Evolutionary conservation across 1,284 basidiomycete genomes (phyloP).

Genomic region (Schizophyllum amplum): DNA sequence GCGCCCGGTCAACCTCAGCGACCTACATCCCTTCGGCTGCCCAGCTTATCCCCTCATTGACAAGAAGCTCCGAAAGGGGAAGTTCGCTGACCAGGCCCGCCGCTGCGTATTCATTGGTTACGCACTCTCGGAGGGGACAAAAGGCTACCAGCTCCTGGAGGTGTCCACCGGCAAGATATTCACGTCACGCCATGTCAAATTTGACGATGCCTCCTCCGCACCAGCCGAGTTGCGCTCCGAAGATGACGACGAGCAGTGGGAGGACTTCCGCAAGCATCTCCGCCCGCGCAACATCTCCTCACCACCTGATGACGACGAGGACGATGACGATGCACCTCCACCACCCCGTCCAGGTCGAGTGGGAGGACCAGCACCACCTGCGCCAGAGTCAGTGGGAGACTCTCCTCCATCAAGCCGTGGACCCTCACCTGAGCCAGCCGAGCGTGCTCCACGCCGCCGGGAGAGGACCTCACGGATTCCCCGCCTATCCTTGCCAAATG

Average conservation of each 20-base stretch:
- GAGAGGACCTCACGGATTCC: no score
- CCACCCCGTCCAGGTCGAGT: no score
- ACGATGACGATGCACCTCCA: not conserved
- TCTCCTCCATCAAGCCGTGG: not conserved
- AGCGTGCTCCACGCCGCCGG: no score
- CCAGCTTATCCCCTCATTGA: constrained; percentile 5
- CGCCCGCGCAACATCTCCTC: not conserved
- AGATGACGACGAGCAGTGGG: constrained; percentile 3
- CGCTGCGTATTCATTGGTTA: constrained; percentile 5
- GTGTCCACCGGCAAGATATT: constrained; percentile 9
- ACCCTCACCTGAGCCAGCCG: no score
- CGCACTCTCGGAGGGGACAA: not conserved
- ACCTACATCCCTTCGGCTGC: constrained; percentile 6
- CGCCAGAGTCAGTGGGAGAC: not conserved
- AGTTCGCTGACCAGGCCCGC: constrained; percentile 4
- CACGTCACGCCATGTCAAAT: constrained; percentile 15
- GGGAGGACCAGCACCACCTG: no score
- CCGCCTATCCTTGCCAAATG: no score
- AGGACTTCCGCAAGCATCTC: not conserved
- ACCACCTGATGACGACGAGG: not conserved
- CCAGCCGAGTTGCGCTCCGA: not conserved
- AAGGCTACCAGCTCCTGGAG: constrained; percentile 13
- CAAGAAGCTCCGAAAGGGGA: constrained; percentile 2
- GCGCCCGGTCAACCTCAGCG: constrained; percentile 2
- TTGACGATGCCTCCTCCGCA: constrained; percentile 13